A percentile compares a stretch with the other conserved stretches of the same genome.
These are phyloP conservation scores for Jimgerdemannia flammicorona DNA, from an alignment of 192 early-diverging fungal species.

Conservation along the genomic window DNA sequence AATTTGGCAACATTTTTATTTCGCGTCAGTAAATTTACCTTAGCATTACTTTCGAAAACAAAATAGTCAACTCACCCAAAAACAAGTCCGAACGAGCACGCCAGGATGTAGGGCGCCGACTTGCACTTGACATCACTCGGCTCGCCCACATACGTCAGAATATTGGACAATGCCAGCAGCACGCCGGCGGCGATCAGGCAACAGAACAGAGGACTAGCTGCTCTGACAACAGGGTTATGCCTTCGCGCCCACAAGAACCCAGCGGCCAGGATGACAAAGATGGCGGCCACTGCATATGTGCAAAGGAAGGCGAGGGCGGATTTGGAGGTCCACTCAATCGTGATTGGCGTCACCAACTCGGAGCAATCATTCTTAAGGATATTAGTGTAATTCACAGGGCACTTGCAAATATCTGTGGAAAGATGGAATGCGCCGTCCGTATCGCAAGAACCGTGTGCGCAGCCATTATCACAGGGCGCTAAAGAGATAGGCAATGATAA, in stretches of 20 bases:
- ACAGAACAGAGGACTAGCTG: background rate
- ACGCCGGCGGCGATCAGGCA: background rate
- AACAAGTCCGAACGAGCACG: background rate
- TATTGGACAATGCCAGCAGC: background rate
- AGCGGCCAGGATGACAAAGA: background rate
- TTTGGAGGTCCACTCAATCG: background rate
- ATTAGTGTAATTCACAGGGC: background rate
- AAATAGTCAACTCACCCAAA: background rate
- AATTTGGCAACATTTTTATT: background rate
- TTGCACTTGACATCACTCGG: background rate
- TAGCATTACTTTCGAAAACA: background rate
- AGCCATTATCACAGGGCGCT: background rate
- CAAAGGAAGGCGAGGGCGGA: background rate
- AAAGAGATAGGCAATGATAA: background rate
- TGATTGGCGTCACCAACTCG: background rate
- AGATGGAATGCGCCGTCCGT: background rate
- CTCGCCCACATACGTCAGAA: background rate
- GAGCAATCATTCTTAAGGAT: background rate
- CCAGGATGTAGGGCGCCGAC: background rate
- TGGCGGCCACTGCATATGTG: background rate
- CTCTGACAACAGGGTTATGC: background rate
- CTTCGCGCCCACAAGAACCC: background rate
- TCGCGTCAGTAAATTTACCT: background rate
- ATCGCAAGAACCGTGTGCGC: background rate
- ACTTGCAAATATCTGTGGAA: background rate